Evolutionary conservation across 2,329 filamentous ascomycete genomes (phyloP), one percentile per base, ranked within the genome.

Genomic region (Aureobasidium sp.): DNA sequence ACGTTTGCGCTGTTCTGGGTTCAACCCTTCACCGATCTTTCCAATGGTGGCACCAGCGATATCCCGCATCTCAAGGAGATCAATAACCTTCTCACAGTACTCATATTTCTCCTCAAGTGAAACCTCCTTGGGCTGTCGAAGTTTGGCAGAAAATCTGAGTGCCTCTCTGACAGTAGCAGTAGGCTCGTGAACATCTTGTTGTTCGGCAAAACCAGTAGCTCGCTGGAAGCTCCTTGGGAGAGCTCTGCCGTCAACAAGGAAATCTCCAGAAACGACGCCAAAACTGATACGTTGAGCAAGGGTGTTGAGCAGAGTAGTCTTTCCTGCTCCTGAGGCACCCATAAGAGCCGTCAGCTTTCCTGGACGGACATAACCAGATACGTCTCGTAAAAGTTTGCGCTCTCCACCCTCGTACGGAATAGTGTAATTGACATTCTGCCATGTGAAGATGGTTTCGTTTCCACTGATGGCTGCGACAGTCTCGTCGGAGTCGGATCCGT

Each of bases 231-330:
- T 80, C 24, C 78, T 79, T n/a, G 82, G 82, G 17, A 82, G 69
- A 10, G 68, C 63, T 36, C 66, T 66, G 9, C 84, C 85, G 67
- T 87, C 84, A 9, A 88, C 80, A 24, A 88, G 77, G 59, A 85
- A 82, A 64, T 87, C 82, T 46, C 86, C 86, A 37, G 74, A 75
- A 56, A 88, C 83, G 5, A 86, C 82, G 66, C 86, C 85, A 64
- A 87, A 84, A 66, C 83, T 87, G 72, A 85, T 86, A 62, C 86
- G 76, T 5, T 81, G 76, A 1, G 86, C 85, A 12, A 95, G 77
- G 0, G 93, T 89, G 69, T 96, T 89, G 2, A 96, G 78, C 0
- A 95, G 78, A 0, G 91, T 95, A 0, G 90, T 94, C 76, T 96
- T 96, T 53, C 91, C 91, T 5, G 90, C 91, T n/a, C 83, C 83